Conservation (phyloP, 2,329 filamentous ascomycete genomes). For the Sclerotinia borealis region DNA sequence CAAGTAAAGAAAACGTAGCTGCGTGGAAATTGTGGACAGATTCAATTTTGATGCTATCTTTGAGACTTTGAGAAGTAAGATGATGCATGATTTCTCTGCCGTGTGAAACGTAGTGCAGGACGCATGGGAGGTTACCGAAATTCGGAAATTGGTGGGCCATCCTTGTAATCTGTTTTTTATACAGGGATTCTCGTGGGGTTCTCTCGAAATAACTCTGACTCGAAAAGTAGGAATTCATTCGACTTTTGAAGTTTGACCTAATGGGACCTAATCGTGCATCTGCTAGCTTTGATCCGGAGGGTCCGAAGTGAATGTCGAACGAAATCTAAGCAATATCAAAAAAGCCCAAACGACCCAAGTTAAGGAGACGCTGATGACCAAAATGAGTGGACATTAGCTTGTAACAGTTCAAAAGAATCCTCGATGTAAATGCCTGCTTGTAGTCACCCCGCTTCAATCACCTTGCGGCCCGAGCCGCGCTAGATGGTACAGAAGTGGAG, state of each 20-base stretch:
- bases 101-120: constrained; percentile 6
- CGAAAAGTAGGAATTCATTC: neutral
- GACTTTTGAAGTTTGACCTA: neutral
- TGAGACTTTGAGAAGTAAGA: too few relatives aligned
- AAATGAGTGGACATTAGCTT: neutral
- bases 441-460: neutral
- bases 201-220: neutral
- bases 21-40: neutral
- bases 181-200: neutral
- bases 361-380: neutral
- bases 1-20: neutral
- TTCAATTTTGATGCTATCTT: neutral
- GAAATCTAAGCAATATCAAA: neutral
- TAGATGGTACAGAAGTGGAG: neutral
- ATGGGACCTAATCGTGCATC: neutral
- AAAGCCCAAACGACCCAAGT: neutral
- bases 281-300: too few relatives aligned
- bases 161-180: neutral
- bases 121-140: neutral
- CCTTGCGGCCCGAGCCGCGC: constrained; percentile 1
- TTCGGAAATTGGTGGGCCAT: constrained; percentile 8
- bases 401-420: neutral
- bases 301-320: neutral
- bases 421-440: neutral
- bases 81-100: neutral